These are phyloP conservation scores for Solanum chmielewskii DNA, from an alignment of 257 asterid species.

Conservation along the genomic window DNA sequence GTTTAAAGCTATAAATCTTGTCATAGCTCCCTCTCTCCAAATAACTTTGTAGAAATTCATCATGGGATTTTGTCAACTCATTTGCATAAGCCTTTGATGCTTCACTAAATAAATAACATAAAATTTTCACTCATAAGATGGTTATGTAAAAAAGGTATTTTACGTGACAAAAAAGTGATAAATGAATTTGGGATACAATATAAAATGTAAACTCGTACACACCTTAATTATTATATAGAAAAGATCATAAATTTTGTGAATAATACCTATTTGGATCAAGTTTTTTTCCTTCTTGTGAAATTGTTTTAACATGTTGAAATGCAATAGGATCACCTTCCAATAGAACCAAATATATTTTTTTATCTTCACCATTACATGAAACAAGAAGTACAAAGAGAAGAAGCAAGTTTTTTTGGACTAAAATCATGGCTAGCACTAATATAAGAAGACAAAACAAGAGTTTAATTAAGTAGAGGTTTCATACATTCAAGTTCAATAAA, in stretches of 20 bases:
- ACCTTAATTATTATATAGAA: not conserved
- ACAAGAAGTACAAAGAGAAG: not conserved
- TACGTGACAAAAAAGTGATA: not conserved
- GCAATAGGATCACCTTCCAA: slow-evolving; percentile 74
- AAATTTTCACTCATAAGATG: not conserved
- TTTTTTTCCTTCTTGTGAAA: slow-evolving; percentile 6
- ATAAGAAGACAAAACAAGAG: not conserved
- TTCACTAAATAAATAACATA: slow-evolving; percentile 15
- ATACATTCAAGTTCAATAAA: not conserved
- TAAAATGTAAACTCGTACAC: not conserved
- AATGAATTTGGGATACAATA: not conserved
- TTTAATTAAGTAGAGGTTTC: not conserved
- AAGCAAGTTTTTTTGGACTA: not conserved
- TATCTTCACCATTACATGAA: slow-evolving; percentile 12
- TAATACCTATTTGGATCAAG: slow-evolving; percentile 30
- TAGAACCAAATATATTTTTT: slow-evolving; percentile 42
- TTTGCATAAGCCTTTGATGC: slow-evolving; percentile 45
- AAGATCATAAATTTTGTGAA: not conserved
- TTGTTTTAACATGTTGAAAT: slow-evolving; percentile 23
- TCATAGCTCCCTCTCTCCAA: slow-evolving; percentile 51
- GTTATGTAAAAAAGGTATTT: not conserved
- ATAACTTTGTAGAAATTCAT: slow-evolving; percentile 36
- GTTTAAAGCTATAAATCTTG: slow-evolving; percentile 80
- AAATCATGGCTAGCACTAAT: not conserved
- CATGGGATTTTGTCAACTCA: slow-evolving; percentile 50